Evolutionary conservation across 83 land plant genomes (phyloP), one percentile per base, ranked within the genome.

Genomic region (Thuja plicata): DNA sequence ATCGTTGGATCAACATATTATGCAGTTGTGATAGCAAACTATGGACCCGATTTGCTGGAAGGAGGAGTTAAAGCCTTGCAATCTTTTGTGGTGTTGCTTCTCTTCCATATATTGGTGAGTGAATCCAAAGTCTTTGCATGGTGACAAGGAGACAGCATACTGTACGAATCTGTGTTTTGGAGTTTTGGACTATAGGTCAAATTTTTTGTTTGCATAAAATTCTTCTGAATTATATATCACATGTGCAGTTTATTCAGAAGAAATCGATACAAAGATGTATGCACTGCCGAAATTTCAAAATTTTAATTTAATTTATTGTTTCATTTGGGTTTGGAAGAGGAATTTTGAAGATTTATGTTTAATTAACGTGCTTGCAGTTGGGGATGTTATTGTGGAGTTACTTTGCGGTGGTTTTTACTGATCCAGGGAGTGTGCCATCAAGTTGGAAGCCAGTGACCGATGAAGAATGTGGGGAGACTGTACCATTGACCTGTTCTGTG

Each of bases 331-430:
- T 30, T 11, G 6, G 32, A 62, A 13, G 34, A 40, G 17, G 60
- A 50, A 8, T 45, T 90, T 90, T 70, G 5, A 62, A 11, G 8
- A 84, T 88, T 38, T 89, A 8, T 40, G 27, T 54, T 87, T 35
- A 24, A 35, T 86, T 54, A 30, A 87, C 86, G 87, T 76, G 32
- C 80, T 57, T 94, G 91, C 92, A 97, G 98, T 71, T 97, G 89
- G 96, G 86, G 83, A 98, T 98, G 99, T 90, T 98, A 38, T 88
- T 98, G 41, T 98, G 99, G 99, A 95, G 97, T 88, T 98, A 98
- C 89, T 97, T 96, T 88, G 91, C 95, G n/a, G 96, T 93, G 21
- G 99, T 97, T n/a, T 89, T 98, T 37, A 98, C 99, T 27, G 99
- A 98, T 88, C 99, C 99, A 2, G 99, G 99, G 35, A 88, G 92